A percentile compares a stretch with the other conserved stretches of the same genome.
These are phyloP conservation scores for Aegle marmelos DNA, from an alignment of 345 rosid species.

Conservation along the genomic window DNA sequence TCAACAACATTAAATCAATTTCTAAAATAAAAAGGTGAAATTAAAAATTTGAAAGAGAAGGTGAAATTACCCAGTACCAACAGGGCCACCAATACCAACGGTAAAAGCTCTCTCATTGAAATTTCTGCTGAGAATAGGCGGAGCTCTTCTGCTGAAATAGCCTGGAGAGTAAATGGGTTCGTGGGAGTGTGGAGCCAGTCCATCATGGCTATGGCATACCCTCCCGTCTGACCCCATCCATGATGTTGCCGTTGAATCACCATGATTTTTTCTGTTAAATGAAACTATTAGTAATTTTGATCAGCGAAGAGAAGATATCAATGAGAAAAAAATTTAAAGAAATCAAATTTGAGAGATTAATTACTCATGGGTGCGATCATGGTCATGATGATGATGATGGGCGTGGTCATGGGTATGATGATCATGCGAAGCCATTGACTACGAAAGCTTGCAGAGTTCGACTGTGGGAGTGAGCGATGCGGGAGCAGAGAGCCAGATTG, in stretches of 20 bases:
- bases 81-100: slow-evolving; percentile 96
- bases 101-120: slow-evolving; percentile 93
- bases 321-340: neutral
- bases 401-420: slow-evolving; percentile 20
- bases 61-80: slow-evolving; percentile 79
- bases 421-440: slow-evolving; percentile 23
- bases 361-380: slow-evolving; percentile 36
- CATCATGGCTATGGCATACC: slow-evolving; percentile 94
- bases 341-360: neutral
- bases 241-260: slow-evolving; percentile 30
- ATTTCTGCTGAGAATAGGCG: slow-evolving; percentile 61
- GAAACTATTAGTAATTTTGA: neutral
- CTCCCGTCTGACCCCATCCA: slow-evolving; percentile 80
- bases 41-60: neutral
- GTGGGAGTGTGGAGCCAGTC: slow-evolving; percentile 95
- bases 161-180: slow-evolving; percentile 99
- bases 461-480: neutral
- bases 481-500: neutral
- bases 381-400: slow-evolving; percentile 19
- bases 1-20: neutral
- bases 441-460: neutral
- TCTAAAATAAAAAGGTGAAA: too few relatives aligned
- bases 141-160: slow-evolving; percentile 86
- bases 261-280: slow-evolving; percentile 26
- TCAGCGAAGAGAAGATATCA: neutral